These are phyloP conservation scores for Hordeum marinum DNA, from an alignment of 176 grass and related monocot species.

Conservation along the genomic window DNA sequence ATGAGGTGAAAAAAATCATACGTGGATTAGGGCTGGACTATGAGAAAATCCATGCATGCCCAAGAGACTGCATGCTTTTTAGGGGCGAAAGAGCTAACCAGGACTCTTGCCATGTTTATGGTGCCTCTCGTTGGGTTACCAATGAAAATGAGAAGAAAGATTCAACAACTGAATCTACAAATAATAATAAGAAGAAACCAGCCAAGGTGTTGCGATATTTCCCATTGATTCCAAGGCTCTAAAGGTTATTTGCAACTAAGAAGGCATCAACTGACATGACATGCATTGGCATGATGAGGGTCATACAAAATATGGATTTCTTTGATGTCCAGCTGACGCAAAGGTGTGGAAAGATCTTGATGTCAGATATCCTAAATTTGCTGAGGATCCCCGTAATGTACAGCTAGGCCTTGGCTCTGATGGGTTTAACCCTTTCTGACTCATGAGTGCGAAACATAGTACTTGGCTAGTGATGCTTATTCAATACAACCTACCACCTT, in stretches of 20 bases:
- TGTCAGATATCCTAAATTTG: neutral
- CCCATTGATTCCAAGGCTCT: constrained; percentile 14
- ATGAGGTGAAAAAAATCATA: constrained; percentile 29
- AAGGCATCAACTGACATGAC: neutral
- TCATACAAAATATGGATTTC: neutral
- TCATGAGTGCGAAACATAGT: constrained; percentile 11
- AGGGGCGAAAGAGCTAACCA: neutral
- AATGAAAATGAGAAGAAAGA: neutral
- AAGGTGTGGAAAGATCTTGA: neutral
- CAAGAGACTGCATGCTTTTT: constrained; percentile 16
- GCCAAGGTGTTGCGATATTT: constrained; percentile 35
- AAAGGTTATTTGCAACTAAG: constrained; percentile 21
- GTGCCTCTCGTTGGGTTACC: neutral
- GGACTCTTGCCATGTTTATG: neutral
- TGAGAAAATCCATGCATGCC: constrained; percentile 34
- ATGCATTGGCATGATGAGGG: constrained; percentile 21
- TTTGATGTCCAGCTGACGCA: neutral
- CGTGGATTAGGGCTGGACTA: neutral
- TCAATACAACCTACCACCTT: neutral
- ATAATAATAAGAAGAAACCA: constrained; percentile 2
- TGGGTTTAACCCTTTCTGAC: neutral
- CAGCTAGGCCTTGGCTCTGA: neutral
- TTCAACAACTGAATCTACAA: neutral
- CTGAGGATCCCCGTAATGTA: neutral
- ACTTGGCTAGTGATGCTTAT: constrained; percentile 23